Conservation (phyloP, 2,329 filamentous ascomycete genomes). For the Colletotrichum musicola region DNA sequence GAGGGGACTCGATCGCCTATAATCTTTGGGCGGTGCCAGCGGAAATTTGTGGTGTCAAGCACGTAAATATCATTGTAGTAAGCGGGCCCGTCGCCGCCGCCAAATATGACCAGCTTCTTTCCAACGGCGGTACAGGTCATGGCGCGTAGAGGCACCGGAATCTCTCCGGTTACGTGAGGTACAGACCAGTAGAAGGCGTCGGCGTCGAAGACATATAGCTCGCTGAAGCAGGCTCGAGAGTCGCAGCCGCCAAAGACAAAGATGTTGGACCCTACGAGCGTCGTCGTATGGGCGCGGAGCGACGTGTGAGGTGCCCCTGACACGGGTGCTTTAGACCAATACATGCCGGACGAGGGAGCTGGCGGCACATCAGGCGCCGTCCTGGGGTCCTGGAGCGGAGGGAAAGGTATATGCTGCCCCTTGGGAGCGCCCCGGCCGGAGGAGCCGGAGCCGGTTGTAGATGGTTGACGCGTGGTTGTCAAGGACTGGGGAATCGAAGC, state of each 20-base stretch:
- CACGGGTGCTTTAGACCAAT: conserved; percentile 76
- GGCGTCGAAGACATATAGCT: conserved; percentile 76
- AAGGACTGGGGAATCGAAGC: conserved; percentile 38
- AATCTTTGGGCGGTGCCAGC: conserved; percentile 74
- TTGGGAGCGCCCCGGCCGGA: conserved; percentile 45
- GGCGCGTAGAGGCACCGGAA: conserved; percentile 74
- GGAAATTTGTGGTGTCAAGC: conserved; percentile 77
- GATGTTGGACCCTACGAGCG: conserved; percentile 74
- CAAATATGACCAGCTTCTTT: conserved; percentile 78
- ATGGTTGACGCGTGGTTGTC: conserved; percentile 29
- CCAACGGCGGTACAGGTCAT: conserved; percentile 80
- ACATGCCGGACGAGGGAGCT: conserved; percentile 78
- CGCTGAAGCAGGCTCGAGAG: conserved; percentile 75
- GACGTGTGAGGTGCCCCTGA: conserved; percentile 72
- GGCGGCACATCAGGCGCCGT: conserved; percentile 71
- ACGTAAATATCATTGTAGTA: conserved; percentile 82
- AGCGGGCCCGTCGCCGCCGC: conserved; percentile 76
- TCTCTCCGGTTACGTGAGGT: conserved; percentile 74
- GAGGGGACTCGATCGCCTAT: conserved; percentile 70
- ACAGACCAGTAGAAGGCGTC: conserved; percentile 78
- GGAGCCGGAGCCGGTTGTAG: conserved; percentile 6
- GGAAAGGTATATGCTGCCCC: conserved; percentile 63
- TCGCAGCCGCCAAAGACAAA: conserved; percentile 79
- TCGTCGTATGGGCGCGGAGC: conserved; percentile 75
- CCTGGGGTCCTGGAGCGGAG: conserved; percentile 67